Evolutionary conservation across 495 filamentous ascomycete genomes (phyloP), one percentile per base, ranked within the genome.

Genomic region (Penicillium paradoxum): DNA sequence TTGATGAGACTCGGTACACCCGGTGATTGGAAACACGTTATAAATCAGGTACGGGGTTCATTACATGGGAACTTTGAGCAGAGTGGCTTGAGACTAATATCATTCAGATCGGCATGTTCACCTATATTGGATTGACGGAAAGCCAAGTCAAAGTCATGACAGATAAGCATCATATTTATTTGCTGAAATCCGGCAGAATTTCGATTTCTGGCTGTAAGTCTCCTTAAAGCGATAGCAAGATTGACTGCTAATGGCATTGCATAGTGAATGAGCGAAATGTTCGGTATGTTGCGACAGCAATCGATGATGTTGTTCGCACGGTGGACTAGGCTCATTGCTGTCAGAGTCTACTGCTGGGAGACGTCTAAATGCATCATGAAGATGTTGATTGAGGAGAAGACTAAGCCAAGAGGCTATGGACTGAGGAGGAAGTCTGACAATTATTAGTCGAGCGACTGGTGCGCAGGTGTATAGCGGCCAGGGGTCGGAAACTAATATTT

Each of bases 51-150:
- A 37, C 3, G 34, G 19, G 13, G 18, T 13, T 24, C 18, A 10
- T 22, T 1, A 13, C 4, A 6, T 24, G 3, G 1, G 22, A 6
- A 4, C 6, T 24, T 22, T 41, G 0, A 5, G 5, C 8, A 17
- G 3, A 21, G 3, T 24, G 9, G 18, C 0, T 24, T 24, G 18
- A 2, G 4, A 24, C 38, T 41, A 41, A 41, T 11, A 38, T 17
- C 13, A 33, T 17, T 2, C 57, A 71, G 61, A 70, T 64, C 38
- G 72, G 72, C 7, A 72, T 74, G 72, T 73, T 75, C 32, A 65
- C 54, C 17, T 68, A 63, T 29, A 67, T 63, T 6, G 63, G 68
- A 9, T 54, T 71, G 13, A 44, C 49, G 0, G 32, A 44, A 32
- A 42, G 33, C 9, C 67, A 71, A 36, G 63, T 66, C 27, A 5